phyloP scores from a whole-genome alignment of 345 rosid species.

The Bretschneidera sinensis region DNA sequence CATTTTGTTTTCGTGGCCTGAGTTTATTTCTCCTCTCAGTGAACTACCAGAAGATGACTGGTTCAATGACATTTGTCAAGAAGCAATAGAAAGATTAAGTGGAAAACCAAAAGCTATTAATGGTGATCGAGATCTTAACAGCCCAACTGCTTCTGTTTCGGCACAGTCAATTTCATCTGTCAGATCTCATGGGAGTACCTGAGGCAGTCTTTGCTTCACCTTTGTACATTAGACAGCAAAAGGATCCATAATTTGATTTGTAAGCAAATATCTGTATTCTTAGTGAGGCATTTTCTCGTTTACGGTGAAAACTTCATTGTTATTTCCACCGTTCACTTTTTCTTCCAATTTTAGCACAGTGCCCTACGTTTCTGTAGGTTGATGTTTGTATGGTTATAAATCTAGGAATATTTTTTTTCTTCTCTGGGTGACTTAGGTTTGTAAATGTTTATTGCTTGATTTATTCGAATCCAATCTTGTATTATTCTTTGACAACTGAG shows the following conservation, averaged over 20 bases:
- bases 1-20: neutral
- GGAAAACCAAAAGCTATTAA: conserved; percentile 74
- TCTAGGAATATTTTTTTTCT: neutral
- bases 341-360: neutral
- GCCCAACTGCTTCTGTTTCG: conserved; percentile 97
- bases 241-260: conserved; percentile 8
- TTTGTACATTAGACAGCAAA: conserved; percentile 35
- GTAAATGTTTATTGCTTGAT: neutral
- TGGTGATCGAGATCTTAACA: conserved; percentile 69
- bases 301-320: neutral
- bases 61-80: conserved; percentile 82
- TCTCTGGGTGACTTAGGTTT: neutral
- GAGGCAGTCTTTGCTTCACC: conserved; percentile 16
- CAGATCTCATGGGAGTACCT: conserved; percentile 86
- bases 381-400: conserved; percentile 11
- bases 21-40: conserved; percentile 31
- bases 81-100: conserved; percentile 76
- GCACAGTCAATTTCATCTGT: conserved; percentile 95
- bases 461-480: neutral
- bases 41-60: conserved; percentile 86
- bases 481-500: neutral
- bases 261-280: conserved; percentile 15
- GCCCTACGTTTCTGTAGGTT: neutral
- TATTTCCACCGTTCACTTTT: neutral
- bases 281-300: conserved; percentile 5